These are phyloP conservation scores for Xanthoconium separans DNA, from an alignment of 1,284 basidiomycete species.

Conservation along the genomic window DNA sequence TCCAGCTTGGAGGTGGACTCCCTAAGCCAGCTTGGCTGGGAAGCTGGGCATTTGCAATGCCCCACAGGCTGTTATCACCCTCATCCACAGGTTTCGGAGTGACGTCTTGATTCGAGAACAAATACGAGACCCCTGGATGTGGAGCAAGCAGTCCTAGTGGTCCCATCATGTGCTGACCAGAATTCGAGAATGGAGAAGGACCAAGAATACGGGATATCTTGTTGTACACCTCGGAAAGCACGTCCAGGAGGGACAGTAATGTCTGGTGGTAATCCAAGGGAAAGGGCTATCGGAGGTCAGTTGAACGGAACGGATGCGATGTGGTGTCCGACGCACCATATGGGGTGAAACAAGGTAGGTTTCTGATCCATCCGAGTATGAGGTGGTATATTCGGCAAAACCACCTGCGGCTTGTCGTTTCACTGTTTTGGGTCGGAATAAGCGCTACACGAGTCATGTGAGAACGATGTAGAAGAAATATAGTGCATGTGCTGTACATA, in stretches of 20 bases:
- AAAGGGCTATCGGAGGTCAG: conserved; percentile 61
- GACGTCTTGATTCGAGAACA: conserved; percentile 50
- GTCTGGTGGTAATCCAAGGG: conserved; percentile 84
- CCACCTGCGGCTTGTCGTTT: conserved; percentile 52
- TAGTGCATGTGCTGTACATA: conserved; percentile 50
- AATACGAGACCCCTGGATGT: conserved; percentile 77
- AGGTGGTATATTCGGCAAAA: conserved; percentile 57
- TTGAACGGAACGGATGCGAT: background rate
- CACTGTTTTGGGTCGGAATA: conserved; percentile 56
- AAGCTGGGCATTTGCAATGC: conserved; percentile 57
- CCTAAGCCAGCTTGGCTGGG: conserved; percentile 33
- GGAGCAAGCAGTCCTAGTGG: conserved; percentile 70
- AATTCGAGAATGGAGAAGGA: conserved; percentile 63
- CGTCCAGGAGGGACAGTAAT: conserved; percentile 80
- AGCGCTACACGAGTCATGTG: conserved; percentile 40
- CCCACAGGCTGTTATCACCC: conserved; percentile 60
- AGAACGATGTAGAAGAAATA: conserved; percentile 6
- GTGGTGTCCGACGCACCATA: conserved; percentile 49
- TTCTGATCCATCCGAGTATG: conserved; percentile 60
- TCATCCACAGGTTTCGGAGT: conserved; percentile 39
- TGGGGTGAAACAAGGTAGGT: conserved; percentile 74
- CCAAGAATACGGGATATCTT: conserved; percentile 79
- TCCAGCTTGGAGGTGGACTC: conserved; percentile 62
- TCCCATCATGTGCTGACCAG: conserved; percentile 72
- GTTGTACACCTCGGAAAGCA: conserved; percentile 83